Conservation (phyloP, 2,329 filamentous ascomycete species). For the Hypoxylon sp. region DNA sequence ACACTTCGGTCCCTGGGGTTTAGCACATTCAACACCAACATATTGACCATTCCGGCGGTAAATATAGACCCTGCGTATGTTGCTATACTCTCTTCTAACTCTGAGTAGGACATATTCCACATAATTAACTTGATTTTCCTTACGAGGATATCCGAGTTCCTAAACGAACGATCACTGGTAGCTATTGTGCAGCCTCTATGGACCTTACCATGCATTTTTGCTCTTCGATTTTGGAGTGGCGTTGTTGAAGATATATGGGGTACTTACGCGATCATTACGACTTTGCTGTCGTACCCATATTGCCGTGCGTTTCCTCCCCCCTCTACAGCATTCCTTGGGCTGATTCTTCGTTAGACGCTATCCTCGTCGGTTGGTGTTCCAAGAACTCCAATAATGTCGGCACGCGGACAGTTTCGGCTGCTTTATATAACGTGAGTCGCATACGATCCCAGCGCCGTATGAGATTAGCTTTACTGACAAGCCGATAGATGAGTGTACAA, state of each 20-base stretch:
- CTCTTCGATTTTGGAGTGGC: slow-evolving; percentile 57
- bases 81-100: slow-evolving; percentile 48
- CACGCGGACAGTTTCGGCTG: slow-evolving; percentile 65
- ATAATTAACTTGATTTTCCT: slow-evolving; percentile 60
- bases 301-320: slow-evolving; percentile 47
- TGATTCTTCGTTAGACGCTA: slow-evolving; percentile 55
- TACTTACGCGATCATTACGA: slow-evolving; percentile 59
- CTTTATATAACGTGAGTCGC: slow-evolving; percentile 61
- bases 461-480: slow-evolving; percentile 1
- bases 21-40: slow-evolving; percentile 62
- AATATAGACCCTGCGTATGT: slow-evolving; percentile 33
- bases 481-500: slow-evolving; percentile 49
- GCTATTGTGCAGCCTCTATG: slow-evolving; percentile 59
- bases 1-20: slow-evolving; percentile 61
- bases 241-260: slow-evolving; percentile 56
- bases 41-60: slow-evolving; percentile 63
- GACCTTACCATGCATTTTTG: slow-evolving; percentile 63
- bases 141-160: slow-evolving; percentile 59
- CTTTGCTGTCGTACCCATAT: slow-evolving; percentile 63
- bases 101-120: slow-evolving; percentile 54
- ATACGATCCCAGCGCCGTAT: background rate
- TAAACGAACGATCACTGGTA: slow-evolving; percentile 59
- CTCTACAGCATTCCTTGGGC: background rate
- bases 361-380: slow-evolving; percentile 66
- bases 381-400: slow-evolving; percentile 68